Conservation (phyloP, 257 asterid species). For the Solanum stenotomum region DNA sequence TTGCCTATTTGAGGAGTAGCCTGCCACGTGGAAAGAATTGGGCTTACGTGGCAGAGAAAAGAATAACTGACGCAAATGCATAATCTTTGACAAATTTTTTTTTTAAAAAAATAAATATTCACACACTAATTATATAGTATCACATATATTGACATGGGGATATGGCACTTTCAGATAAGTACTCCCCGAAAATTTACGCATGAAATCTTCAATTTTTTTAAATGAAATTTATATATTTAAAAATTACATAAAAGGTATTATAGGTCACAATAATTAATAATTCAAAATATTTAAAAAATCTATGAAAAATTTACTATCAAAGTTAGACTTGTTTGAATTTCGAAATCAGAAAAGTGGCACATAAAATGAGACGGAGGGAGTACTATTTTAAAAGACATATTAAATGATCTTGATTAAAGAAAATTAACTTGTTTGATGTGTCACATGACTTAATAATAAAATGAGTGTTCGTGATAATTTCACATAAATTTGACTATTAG, state of each 20-base stretch:
- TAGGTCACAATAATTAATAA: no score
- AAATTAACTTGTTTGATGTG: not conserved
- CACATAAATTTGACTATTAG: not conserved
- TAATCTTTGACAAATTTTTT: not conserved
- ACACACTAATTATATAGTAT: not conserved
- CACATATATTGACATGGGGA: no score
- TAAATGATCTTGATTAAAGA: not conserved
- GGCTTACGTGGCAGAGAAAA: not conserved
- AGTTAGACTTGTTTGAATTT: no score
- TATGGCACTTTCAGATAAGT: no score
- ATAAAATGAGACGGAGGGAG: no score
- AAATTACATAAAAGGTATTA: no score
- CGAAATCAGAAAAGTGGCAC: no score
- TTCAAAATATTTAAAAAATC: no score
- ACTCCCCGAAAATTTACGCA: no score
- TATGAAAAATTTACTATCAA: no score
- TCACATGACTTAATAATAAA: not conserved
- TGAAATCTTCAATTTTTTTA: no score
- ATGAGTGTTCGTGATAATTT: not conserved
- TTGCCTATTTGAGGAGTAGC: not conserved
- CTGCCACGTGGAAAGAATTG: not conserved
- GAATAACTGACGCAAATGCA: not conserved
- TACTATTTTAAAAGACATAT: not conserved
- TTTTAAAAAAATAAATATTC: not conserved
- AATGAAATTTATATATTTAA: no score